Base-by-base conservation (phyloP, 2,329 filamentous ascomycete genomes). In the Lecanicillium sp. region DNA sequence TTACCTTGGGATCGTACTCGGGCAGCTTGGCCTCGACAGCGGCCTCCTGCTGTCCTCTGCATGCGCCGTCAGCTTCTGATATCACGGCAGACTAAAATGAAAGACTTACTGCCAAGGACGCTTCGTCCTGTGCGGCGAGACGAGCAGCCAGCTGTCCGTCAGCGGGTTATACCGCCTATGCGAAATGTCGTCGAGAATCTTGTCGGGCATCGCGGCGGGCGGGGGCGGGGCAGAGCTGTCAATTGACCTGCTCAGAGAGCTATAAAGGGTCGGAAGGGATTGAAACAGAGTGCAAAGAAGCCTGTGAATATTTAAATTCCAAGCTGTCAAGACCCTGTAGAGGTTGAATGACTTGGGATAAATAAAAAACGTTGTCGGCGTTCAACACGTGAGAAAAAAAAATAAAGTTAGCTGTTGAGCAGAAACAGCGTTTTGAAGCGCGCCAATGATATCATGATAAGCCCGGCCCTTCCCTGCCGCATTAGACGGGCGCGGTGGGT, bases 81-180 rank as follows among this genome's bases (percentile, higher is more conserved):
- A n/a, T 27, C 25, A 10, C 19, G 15, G 19, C 12, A 36, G 17
- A 18, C 15, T 19, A 13, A 12, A 22, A 25, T 20, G n/a, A n/a
- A n/a, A n/a, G 9, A 69, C 85, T 76, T 70, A 94, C 87, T 96
- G 92, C 92, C 92, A 98, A 55, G 92, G 92, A 48, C 92, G 77
- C 75, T 97, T 97, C 38, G 89, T 97, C 40, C 92, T 74, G 63
- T 98, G 92, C 44, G 92, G 92, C 13, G 92, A 97, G 12, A 98
- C 92, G 28, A 98, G 76, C 44, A 98, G 75, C 84, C 89, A 94
- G 45, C 84, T 87, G 45, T 87, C 88, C 48, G 86, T 83, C 45
- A 98, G 72, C 38, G 87, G 86, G 59, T 98, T 98, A 62, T 84
- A 97, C 59, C 92, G 83, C 53, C 92, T 76, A 60, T 98, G 92